Base-by-base conservation (phyloP, 768 basidiomycete genomes). In the Pleurotus pulmonarius region DNA sequence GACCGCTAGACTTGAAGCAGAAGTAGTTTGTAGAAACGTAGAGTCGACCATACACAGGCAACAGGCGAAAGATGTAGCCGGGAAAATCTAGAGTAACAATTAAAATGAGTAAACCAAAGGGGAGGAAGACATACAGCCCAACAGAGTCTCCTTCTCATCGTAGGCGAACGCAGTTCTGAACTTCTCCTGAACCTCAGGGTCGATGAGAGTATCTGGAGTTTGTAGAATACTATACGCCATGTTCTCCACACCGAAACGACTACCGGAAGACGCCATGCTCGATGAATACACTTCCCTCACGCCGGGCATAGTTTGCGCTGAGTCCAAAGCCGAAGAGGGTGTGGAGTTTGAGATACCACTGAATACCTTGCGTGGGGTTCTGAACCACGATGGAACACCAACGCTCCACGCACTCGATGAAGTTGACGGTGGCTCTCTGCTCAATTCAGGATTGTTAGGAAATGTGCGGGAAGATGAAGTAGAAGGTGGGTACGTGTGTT, bases 21-120 rank as follows among this genome's bases (percentile, higher is more conserved):
- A 98, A 89, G 69, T 84, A 88, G 69, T 91, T 93, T 9, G 83
- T 86, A n/a, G 96, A 96, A 59, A 98, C 82, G 66, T 90, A 98
- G 25, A 98, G 80, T 51, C 88, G 82, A 5, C 96, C 96, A 58
- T 80, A 89, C 11, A 96, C 81, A 0, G 97, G 96, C n/a, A 99
- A 69, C 22, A 96, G 78, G 56, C 96, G 81, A 71, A 86, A 93
- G 43, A 98, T 77, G 69, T 92, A 97, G 8, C 94, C 94, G 41
- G 92, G 84, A 67, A 96, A 93, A 64, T 92, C 96, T 98, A 61
- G 3, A 18, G n/a, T 12, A n/a, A 44, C 43, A 44, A 20, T 59
- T 37, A 8, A 25, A 67, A 8, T 61, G 53, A 26, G 54, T 34
- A 20, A 20, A 20, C 56, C 46, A 45, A 59, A 22, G 37, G 39